Evolutionary conservation across 1,284 basidiomycete species (phyloP), one percentile per base, ranked within the genome.

Genomic region (Rhodotorula glutinis): DNA sequence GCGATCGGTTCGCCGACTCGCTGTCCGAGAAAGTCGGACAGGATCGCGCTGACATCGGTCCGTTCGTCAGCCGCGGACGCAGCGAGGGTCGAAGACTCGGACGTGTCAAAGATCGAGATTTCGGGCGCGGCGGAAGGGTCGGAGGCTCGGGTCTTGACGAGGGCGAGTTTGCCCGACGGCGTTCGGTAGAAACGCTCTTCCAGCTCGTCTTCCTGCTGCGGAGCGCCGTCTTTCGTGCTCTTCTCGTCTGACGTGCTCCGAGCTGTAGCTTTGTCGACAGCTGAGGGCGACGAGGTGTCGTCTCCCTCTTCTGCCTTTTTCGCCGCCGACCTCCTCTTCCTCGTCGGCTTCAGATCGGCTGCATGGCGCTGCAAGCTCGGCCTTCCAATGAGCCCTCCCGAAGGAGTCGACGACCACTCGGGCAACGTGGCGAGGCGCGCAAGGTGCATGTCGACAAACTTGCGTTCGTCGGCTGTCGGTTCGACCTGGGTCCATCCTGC

Each of bases 1-100:
- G 68, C 60, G 13, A 83, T n/a, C 82, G 75, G 3, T 80, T 74
- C 21, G 76, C 79, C 82, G 66, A 47, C 57, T 38, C 29, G 58
- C 54, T 62, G 69, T 16, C 63, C 44, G 59, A 65, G 46, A 41
- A 71, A 57, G 30, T 55, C 64, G 53, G 58, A 58, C n/a, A 64
- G 60, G 62, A 60, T 56, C 13, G 49, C 49, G 49, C 49, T 51
- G 49, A 51, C 49, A 52, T 53, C 61, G 63, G 57, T 27, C 56
- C 56, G 51, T 49, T 54, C 58, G 52, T 55, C n/a, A 46, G 62
- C n/a, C 13, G 25, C 21, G 25, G 25, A 13, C 49, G 25, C 41
- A 19, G 40, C 9, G 2, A 4, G 5, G 44, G 44, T 10, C 7
- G 38, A 33, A 25, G 53, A 9, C 27, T 55, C 38, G 16, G 65